A percentile compares a stretch with the other conserved stretches of the same genome.
Evolutionary conservation across 257 asterid species (phyloP).

Genomic region (Dorcoceras hygrometricum): DNA sequence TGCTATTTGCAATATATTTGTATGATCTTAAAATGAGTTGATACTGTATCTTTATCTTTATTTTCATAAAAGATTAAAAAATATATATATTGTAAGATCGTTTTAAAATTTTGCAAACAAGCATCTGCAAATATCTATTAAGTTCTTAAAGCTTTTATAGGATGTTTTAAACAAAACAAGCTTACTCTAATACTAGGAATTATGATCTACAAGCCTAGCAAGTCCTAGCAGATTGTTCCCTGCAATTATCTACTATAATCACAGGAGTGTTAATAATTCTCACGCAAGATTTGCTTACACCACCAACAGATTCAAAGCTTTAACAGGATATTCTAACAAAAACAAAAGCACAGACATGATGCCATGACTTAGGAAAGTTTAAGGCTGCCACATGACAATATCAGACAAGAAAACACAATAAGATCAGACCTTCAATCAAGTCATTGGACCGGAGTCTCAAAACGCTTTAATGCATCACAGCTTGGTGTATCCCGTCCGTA

Average conservation of each 20-base stretch:
- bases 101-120: background rate
- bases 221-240: background rate
- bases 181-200: background rate
- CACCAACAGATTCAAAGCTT: background rate
- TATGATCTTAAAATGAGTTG: background rate
- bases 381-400: conserved; percentile 9
- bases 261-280: conserved; percentile 5
- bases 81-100: too few species aligned
- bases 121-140: background rate
- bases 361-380: conserved; percentile 7
- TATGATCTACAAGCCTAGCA: background rate
- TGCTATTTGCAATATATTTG: too few species aligned
- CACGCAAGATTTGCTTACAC: conserved; percentile 7
- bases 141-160: too few species aligned
- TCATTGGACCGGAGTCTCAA: conserved; percentile 52
- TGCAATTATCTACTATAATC: background rate
- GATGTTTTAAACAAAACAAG: background rate
- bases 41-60: background rate
- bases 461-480: conserved; percentile 80
- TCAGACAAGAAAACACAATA: conserved; percentile 8
- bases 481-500: conserved; percentile 66
- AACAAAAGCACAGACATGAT: background rate
- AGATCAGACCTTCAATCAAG: conserved; percentile 34
- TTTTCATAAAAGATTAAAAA: too few species aligned
- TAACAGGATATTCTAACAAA: background rate